Evolutionary conservation across 306 rosid genomes (phyloP), one percentile per base, ranked within the genome.

Genomic region (Gillenia trifoliata): DNA sequence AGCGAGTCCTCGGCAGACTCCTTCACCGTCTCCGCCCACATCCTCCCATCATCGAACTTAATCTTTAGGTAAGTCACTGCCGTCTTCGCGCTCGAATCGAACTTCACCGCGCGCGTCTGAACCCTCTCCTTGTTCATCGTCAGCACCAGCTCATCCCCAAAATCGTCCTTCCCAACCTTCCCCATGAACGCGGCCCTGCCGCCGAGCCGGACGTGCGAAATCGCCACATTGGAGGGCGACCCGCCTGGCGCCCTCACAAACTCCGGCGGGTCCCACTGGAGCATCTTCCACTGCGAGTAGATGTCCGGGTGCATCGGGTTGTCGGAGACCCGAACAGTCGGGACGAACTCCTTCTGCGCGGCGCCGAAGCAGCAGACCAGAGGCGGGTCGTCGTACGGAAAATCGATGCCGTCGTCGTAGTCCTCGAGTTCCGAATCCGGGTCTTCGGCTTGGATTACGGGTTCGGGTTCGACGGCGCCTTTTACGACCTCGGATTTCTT

Each of bases 221-320:
- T 89, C 0, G 99, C 98, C 56, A 94, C 99, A 49, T 94, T 92
- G 3, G 96, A 90, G 3, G 88, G 82, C 0, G 93, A 85, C 1
- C 96, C 93, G 0, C 96, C 98, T 0, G 95, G 93, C 1, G 96
- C 99, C 13, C 96, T 83, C 13, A 84, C 94, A 40, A 87, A 92
- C 77, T 94, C 99, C 34, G 99, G 99, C 0, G 97, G 96, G 75
- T 91, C 91, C 99, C 99, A 94, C 77, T 94, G 99, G 20, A 92
- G 86, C 97, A 90, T 94, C 73, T 94, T 94, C 99, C 99, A 94
- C 73, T 89, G 85, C 2, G 96, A 86, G 83, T 94, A 94, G 0
- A 82, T 89, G 59, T 92, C 98, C 4, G 83, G 89, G 87, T 94
- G 74, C 99, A 94, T 88, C 5, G 87, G 97, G 56, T 86, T 82